Percentiles rank a stretch among this genome's conserved stretches.
Conservation (phyloP, 176 grass and related monocot genomes). For the Juncus effusus region DNA sequence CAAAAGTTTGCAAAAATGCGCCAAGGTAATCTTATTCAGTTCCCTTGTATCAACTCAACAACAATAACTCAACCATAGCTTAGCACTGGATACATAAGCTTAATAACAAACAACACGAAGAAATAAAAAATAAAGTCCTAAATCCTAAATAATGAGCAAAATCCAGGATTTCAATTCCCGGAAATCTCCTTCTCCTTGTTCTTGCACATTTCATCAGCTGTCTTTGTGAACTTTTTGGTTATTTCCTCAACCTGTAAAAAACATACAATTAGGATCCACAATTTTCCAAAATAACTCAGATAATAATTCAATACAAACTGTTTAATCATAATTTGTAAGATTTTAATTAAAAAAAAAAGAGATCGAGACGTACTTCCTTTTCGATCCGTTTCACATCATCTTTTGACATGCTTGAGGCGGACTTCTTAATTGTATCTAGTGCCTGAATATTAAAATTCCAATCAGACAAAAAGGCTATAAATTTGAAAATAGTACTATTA, state of each 20-base stretch:
- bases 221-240: conserved; percentile 84
- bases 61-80: too few species aligned
- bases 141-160: conserved; percentile 14
- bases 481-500: not conserved
- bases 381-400: conserved; percentile 85
- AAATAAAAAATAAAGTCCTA: not conserved
- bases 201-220: conserved; percentile 95
- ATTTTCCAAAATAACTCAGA: conserved; percentile 18
- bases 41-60: too few species aligned
- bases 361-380: conserved; percentile 60
- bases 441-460: conserved; percentile 41
- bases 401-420: conserved; percentile 73
- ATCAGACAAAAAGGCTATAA: not conserved
- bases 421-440: conserved; percentile 90
- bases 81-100: too few species aligned
- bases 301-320: too few species aligned
- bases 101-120: too few species aligned
- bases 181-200: conserved; percentile 97
- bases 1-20: too few species aligned
- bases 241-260: conserved; percentile 68
- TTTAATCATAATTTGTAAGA: too few species aligned
- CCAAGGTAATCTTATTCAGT: too few species aligned
- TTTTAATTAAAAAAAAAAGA: conserved; percentile 1
- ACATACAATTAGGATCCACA: not conserved
- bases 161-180: conserved; percentile 32